Evolutionary conservation across 2,329 filamentous ascomycete genomes (phyloP).

Genomic region (Bretziella fagacearum): DNA sequence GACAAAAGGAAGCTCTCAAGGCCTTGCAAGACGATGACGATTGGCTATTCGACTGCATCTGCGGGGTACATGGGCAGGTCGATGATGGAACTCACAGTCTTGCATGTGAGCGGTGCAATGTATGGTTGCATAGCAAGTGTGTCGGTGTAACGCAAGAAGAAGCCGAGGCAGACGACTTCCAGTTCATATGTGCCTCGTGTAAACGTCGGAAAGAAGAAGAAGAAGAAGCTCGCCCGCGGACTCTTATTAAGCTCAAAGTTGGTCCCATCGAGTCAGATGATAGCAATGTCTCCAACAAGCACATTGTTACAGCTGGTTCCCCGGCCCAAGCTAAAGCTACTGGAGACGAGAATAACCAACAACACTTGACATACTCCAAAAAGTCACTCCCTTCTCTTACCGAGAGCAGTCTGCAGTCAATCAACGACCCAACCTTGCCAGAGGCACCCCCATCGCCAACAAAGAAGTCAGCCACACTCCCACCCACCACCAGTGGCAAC

Average conservation of each 20-base stretch:
- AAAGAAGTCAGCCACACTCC: conserved; percentile 15
- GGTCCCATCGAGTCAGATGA: not conserved
- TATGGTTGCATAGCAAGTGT: conserved; percentile 95
- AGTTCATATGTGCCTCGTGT: conserved; percentile 70
- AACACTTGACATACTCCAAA: not conserved
- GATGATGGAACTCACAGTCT: conserved; percentile 91
- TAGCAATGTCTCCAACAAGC: not conserved
- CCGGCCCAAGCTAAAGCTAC: not conserved
- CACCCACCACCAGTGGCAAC: conserved; percentile 7
- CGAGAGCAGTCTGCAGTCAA: not conserved
- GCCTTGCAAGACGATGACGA: conserved; percentile 65
- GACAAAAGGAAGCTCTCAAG: conserved; percentile 54
- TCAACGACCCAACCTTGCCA: not conserved
- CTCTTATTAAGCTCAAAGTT: conserved; percentile 38
- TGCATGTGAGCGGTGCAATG: conserved; percentile 80
- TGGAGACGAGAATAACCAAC: not conserved
- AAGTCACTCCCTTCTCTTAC: not conserved
- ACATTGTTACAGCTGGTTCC: not conserved
- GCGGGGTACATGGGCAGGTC: conserved; percentile 77
- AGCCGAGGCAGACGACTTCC: conserved; percentile 72
- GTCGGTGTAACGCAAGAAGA: conserved; percentile 62
- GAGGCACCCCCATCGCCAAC: conserved; percentile 13
- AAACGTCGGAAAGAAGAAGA: conserved; percentile 48
- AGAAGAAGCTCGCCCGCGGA: conserved; percentile 35
- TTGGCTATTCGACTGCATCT: conserved; percentile 92